Evolutionary conservation across 2,329 filamentous ascomycete genomes (phyloP), one percentile per base, ranked within the genome.

Genomic region (Nemania sp.): DNA sequence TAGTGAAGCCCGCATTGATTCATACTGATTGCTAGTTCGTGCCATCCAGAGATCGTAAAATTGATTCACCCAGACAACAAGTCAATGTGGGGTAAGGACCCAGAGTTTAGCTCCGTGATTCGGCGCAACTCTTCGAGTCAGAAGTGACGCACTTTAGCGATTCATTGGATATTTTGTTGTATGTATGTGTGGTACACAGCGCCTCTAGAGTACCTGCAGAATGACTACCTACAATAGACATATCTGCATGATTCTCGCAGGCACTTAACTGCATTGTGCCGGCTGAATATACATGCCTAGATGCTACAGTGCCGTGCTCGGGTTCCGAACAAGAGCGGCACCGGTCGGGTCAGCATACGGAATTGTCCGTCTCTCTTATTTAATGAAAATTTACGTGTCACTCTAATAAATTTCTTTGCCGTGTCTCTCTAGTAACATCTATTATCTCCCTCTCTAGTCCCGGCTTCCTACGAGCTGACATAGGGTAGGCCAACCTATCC

Each of bases 111-210:
- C 65, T 67, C 66, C 62, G 66, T 61, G 3, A 11, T 65, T 62
- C 62, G 66, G 66, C 62, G 66, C 62, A 51, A 38, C n/a, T 45
- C 13, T 54, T 68, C 66, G 66, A 68, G 62, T 68, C 66, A 65
- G 65, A 64, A 10, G 15, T 52, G 55, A 61, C 51, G 57, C 41
- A 56, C 15, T 61, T 32, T 49, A 47, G 10, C 54, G 47, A 67
- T 64, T 64, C 55, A 57, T 64, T 60, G 29, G 55, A 24, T 35
- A 64, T 41, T 59, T 59, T 47, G 41, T 53, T 55, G 20, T 27
- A 51, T 3, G 22, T 26, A 27, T 11, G 15, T 20, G 8, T 55
- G 29, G 62, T 52, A 55, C 53, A 59, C 58, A 49, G 54, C 52
- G 47, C 52, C 5, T 32, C 45, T 55, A 26, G 32, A 64, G 47